Percentiles rank a stretch among this genome's conserved stretches.
Evolutionary conservation across 805 yeast species (phyloP).

Genomic region (Saccharomycopsis vini): DNA sequence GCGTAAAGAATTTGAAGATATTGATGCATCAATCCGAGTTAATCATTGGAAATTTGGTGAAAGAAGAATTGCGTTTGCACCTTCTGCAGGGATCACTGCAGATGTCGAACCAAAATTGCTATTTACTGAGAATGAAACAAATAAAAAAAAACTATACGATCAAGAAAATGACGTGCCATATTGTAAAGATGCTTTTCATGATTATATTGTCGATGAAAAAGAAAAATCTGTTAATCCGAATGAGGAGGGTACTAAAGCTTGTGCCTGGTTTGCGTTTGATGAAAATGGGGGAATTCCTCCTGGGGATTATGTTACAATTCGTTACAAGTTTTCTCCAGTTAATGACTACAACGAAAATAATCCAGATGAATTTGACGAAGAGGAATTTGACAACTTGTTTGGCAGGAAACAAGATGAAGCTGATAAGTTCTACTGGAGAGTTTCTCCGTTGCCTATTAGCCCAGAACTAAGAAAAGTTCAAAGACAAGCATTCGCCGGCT

Average conservation of each 20-base stretch:
- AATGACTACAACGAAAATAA: slow-evolving; percentile 3
- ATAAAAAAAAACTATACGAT: slow-evolving; percentile 55
- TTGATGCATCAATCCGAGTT: slow-evolving; percentile 44
- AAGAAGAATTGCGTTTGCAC: slow-evolving; percentile 62
- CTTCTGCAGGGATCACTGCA: slow-evolving; percentile 64
- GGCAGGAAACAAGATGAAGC: slow-evolving; percentile 77
- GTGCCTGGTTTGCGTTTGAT: slow-evolving; percentile 77
- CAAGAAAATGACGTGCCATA: slow-evolving; percentile 50
- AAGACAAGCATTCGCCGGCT: slow-evolving; percentile 90
- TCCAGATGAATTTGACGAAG: slow-evolving; percentile 53
- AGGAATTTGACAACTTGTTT: slow-evolving; percentile 59
- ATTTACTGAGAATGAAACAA: slow-evolving; percentile 88
- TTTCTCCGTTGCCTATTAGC: slow-evolving; percentile 75
- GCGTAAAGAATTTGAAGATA: slow-evolving; percentile 30
- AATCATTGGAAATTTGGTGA: slow-evolving; percentile 64
- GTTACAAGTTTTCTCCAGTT: slow-evolving; percentile 47
- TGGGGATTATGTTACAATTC: slow-evolving; percentile 76
- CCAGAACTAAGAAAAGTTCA: slow-evolving; percentile 75
- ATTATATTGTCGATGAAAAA: slow-evolving; percentile 55
- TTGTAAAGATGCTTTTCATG: slow-evolving; percentile 90
- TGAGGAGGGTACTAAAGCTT: slow-evolving; percentile 67
- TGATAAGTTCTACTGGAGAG: slow-evolving; percentile 84
- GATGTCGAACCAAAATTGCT: slow-evolving; percentile 71
- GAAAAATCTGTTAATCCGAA: slow-evolving; percentile 62
- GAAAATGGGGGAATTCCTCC: slow-evolving; percentile 73